Base-by-base conservation (phyloP, 163 green algal species). In the Chloromonas sp. region DNA sequence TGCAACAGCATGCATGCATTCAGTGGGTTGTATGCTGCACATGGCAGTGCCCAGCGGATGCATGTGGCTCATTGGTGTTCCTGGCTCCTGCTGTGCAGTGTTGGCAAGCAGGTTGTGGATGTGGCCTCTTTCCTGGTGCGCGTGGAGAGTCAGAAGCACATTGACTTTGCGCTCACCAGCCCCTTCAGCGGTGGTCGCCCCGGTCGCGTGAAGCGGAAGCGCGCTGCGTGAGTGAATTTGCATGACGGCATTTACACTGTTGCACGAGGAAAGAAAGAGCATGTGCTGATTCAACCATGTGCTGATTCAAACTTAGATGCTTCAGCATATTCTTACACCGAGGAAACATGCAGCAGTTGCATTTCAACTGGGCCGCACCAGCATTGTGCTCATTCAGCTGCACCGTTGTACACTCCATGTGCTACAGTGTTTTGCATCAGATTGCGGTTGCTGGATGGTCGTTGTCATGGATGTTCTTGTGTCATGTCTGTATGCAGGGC, bases 21-120 rank as follows among this genome's bases (percentile, higher is more conserved):
- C 36, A 36, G 36, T 36, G 36, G 36, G 36, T 36, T 36, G 36
- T 36, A 36, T 36, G 36, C 36, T 36, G 36, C 36, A 36, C 36
- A 36, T 36, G 36, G 36, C 36, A 36, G 36, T 36, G 36, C 36
- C 36, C 36, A 36, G 36, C 36, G 36, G 5, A 74, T 74, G 66
- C 66, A 74, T 74, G 66, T 74, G 36, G 36, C 36, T 36, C 36
- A 36, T 36, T 36, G 5, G 66, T 74, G 5, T 74, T 61, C 36
- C 58, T 0, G 14, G 78, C n/a, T 84, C 58, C 81, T 78, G 58
- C 57, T 36, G 11, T 8, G 1, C 88, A 62, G 94, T 70, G 97
- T 99, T 58, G 97, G 97, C 91, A 99, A 99, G 95, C 97, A 99
- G 92, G 96, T 99, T 85, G 97, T 99, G 14, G 98, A 99, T 91